Evolutionary conservation across 2,329 filamentous ascomycete genomes (phyloP), one percentile per base, ranked within the genome.

Genomic region (Chlorencoelia australis): DNA sequence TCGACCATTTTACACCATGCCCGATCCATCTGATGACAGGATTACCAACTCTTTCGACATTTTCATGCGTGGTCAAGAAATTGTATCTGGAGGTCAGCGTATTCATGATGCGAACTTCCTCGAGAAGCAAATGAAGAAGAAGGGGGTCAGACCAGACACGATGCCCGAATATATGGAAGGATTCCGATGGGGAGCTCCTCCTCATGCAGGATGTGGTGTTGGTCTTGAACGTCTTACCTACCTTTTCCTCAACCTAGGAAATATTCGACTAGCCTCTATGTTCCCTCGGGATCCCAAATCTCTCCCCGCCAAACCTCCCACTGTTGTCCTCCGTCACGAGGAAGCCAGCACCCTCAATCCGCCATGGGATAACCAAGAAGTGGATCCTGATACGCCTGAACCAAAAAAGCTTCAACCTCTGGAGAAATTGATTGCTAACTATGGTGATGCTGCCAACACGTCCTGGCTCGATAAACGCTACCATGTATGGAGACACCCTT

Each of bases 21-120:
- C 80, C 18, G 84, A 94, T 44, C 72, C 79, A 2, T 67, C 79
- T 11, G 75, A 93, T 52, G 66, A 73, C 9, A 68, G 71, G 21
- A 75, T 78, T 57, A 95, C 88, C 33, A 94, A 94, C 57, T 94
- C 88, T 0, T 95, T 94, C 51, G 88, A 95, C 57, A 93, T 95
- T 40, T 95, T 95, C 63, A 72, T 94, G 28, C 81, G 88, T 19
- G 88, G 88, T 1, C 88, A 95, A 54, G 88, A 95, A 58, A 91
- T 95, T 39, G 78, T 89, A 30, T 89, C 85, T 1, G 88, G 88
- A 49, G 88, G 88, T 6, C 88, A 95, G 60, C 86, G 88, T 73
- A 93, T 95, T 45, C 83, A 95, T 57, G 79, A 91, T 43, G 72
- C 82, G 0, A 63, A 69, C 4, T 71, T 83, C 54, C 67, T 95